Base-by-base conservation (phyloP, 805 yeast genomes). In the Nakazawaea pomicola region DNA sequence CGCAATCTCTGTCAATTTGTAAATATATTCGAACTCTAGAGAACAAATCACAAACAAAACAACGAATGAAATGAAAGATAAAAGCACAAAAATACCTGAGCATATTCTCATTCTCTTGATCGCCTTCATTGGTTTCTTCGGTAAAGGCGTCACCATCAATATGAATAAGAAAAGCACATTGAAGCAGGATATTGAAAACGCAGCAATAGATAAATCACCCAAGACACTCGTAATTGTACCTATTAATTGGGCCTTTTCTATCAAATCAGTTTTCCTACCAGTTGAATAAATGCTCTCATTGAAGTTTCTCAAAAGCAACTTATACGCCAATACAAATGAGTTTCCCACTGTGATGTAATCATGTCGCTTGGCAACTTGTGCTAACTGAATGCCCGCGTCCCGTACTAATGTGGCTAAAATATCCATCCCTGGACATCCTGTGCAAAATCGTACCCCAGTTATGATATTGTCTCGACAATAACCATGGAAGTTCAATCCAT, bases 381-480 rank as follows among this genome's bases (percentile, higher is more conserved):
- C 71, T 30, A 72, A 55, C 46, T 70, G 76, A 2, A 57, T 58
- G 4, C 76, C 78, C 10, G 78, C 63, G 54, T 77, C 83, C 42
- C 68, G 61, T 9, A 75, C 61, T 12, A 75, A 55, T 11, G 70
- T 68, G 6, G 74, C 60, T 7, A 71, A 55, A 12, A 75, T 49
- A 51, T 77, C 80, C 41, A 74, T 53, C 1, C 78, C 79, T 37
- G 57, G 52, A 37, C 67, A 62, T 8, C 49, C 51, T 46, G 61
- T 52, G 46, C 78, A 66, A 49, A 46, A 54, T 36, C 38, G 49
- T 33, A 23, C 36, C 17, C 34, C 47, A 43, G 12, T 52, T 43
- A 12, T 45, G 44, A 34, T 43, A 27, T 63, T 65, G 4, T 53
- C 40, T 23, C 75, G 67, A 52, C 81, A 74, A 55, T 67, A 77